Evolutionary conservation across 495 filamentous ascomycete species (phyloP), one percentile per base, ranked within the genome.

Genomic region (Corynascus novoguineensis): DNA sequence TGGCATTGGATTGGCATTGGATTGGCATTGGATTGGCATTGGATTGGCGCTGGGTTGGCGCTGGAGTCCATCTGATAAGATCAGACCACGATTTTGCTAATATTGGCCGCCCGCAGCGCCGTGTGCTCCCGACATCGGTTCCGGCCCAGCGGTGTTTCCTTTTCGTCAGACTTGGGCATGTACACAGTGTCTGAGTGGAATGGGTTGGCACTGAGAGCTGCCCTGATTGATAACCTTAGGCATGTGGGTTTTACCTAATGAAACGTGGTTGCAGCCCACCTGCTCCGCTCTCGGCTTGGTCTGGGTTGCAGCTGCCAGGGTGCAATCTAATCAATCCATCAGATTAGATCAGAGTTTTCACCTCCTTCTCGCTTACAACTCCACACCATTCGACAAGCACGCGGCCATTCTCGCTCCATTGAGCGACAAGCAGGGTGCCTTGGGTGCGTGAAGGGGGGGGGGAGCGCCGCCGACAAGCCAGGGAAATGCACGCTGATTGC

Each of bases 301-400:
- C 47, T 17, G 27, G 14, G 31, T 24, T 9, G 10, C 21, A 31
- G 22, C 37, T 31, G 21, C 49, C 4, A n/a, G 49, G 49, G 12
- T 51, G 12, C 17, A 25, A 62, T 62, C 60, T 62, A 58, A 62
- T 62, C 60, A 58, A 56, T 56, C 53, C 15, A 58, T 58, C 56
- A 54, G 60, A 62, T 62, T 48, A 62, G 55, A 62, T 61, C 32
- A 58, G 52, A 57, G n/a, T 46, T 52, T 38, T 49, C 50, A 55
- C 19, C 19, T 19, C 25, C 28, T 3, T 15, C 52, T 60, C 58
- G 58, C 58, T 60, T 60, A 50, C 45, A 31, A 14, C 17, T 5
- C 3, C 1, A n/a, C 27, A 11, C 5, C 28, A 50, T 50, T 50
- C 47, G 47, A 53, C 35, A 21, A 29, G n/a, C 37, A 34, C 10